phyloP scores from a whole-genome alignment of 441 rosid species.

The Populus trichocarpa region DNA sequence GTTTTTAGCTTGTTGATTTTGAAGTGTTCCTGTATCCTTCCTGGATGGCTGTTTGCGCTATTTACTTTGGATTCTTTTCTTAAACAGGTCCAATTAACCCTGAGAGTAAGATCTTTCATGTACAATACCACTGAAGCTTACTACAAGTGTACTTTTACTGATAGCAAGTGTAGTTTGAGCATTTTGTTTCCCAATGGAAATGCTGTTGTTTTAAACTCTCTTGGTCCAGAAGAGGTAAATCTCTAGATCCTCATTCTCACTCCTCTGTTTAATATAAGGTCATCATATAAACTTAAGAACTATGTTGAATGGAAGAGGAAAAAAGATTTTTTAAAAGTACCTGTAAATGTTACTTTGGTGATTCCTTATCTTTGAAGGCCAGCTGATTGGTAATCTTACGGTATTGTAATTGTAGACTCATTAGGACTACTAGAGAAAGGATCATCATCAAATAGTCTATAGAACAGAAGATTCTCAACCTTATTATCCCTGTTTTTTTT shows the following conservation, averaged over 20 bases:
- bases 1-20: neutral
- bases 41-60: neutral
- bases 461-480: neutral
- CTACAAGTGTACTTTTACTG: constrained; percentile 64
- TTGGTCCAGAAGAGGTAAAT: constrained; percentile 57
- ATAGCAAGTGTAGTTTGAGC: constrained; percentile 46
- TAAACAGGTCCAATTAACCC: constrained; percentile 61
- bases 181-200: constrained; percentile 65
- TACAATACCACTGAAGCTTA: constrained; percentile 79
- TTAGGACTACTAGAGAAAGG: neutral
- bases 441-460: neutral
- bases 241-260: constrained; percentile 5
- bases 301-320: neutral
- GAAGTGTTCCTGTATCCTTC: neutral
- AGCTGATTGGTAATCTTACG: neutral
- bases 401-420: neutral
- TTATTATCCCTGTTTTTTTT: constrained; percentile 16
- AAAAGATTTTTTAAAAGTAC: neutral
- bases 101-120: constrained; percentile 50
- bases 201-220: constrained; percentile 68
- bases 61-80: constrained; percentile 12
- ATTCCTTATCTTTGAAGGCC: neutral
- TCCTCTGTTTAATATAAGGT: neutral
- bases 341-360: constrained; percentile 2
- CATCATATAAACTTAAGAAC: neutral